A percentile compares a stretch with the other conserved stretches of the same genome.
phyloP scores from a whole-genome alignment of 768 basidiomycete genomes.

The Pulveroboletus sp. region DNA sequence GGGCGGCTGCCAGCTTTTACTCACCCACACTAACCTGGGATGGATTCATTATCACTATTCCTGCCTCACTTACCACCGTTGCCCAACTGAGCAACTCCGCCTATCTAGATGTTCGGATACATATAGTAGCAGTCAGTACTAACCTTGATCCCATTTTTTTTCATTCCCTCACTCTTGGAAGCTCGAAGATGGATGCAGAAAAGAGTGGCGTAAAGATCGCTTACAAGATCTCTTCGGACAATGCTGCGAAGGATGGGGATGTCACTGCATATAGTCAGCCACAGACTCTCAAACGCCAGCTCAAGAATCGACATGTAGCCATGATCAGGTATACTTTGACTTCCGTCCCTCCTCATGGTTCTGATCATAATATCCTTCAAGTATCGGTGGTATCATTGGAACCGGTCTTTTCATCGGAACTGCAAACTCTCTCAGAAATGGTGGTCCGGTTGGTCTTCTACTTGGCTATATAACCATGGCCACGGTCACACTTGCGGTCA shows the following conservation, averaged over 20 bases:
- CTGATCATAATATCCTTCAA: conserved; percentile 20
- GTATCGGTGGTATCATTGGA: conserved; percentile 57
- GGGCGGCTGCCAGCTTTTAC: too few relatives aligned
- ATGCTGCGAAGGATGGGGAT: conserved; percentile 24
- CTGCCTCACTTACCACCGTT: too few relatives aligned
- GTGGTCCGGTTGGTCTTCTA: conserved; percentile 74
- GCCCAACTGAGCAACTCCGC: too few relatives aligned
- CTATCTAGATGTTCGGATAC: too few relatives aligned
- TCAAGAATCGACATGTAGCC: conserved; percentile 76
- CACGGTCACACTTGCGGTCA: conserved; percentile 64
- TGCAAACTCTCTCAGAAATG: conserved; percentile 43
- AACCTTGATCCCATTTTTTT: too few relatives aligned
- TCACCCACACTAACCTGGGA: too few relatives aligned
- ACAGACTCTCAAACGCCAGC: conserved; percentile 47
- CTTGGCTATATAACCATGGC: conserved; percentile 69
- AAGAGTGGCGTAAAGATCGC: conserved; percentile 12
- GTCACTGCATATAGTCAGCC: not conserved
- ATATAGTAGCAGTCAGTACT: too few relatives aligned
- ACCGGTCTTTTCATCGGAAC: conserved; percentile 74
- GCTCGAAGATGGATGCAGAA: too few relatives aligned
- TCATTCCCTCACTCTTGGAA: too few relatives aligned
- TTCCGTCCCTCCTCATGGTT: not conserved
- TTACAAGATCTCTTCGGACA: conserved; percentile 9
- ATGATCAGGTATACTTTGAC: conserved; percentile 61
- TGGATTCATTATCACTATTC: too few relatives aligned